A percentile compares a stretch with the other conserved stretches of the same genome.
These are phyloP conservation scores for Penicillium vulpinum DNA, from an alignment of 2,329 filamentous ascomycete species.

Conservation along the genomic window DNA sequence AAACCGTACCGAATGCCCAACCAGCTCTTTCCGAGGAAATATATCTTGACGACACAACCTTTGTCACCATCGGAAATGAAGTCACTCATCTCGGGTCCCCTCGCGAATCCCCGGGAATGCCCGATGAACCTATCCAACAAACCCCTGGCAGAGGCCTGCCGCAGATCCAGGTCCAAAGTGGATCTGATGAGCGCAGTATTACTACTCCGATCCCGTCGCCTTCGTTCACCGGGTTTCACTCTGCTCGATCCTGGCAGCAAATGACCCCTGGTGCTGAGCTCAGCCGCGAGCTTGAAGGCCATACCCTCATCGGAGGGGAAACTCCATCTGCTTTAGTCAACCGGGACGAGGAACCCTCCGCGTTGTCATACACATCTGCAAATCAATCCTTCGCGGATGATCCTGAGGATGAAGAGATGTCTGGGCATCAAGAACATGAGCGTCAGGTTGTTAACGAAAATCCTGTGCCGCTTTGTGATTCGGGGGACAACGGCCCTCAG, in stretches of 20 bases:
- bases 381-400: conserved; percentile 17
- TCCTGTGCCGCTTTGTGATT: neutral
- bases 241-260: conserved; percentile 22
- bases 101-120: conserved; percentile 8
- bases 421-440: neutral
- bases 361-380: conserved; percentile 21
- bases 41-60: conserved; percentile 21
- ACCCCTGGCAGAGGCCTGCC: conserved; percentile 11
- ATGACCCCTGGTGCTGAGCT: conserved; percentile 9
- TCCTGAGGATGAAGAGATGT: conserved; percentile 1
- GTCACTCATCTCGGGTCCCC: conserved; percentile 9
- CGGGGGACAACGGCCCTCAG: conserved; percentile 7
- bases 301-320: conserved; percentile 23
- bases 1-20: conserved; percentile 25
- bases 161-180: conserved; percentile 10
- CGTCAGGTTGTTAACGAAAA: conserved; percentile 19
- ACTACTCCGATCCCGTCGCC: conserved; percentile 21
- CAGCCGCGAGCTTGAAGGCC: conserved; percentile 19
- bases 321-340: conserved; percentile 6
- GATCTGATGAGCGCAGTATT: conserved; percentile 16
- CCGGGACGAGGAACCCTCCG: conserved; percentile 16
- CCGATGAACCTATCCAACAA: conserved; percentile 13
- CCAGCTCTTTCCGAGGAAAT: neutral
- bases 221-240: conserved; percentile 25
- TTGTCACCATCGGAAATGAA: conserved; percentile 22